Conservation (phyloP, 441 rosid species). For the Brassica balearica region DNA sequence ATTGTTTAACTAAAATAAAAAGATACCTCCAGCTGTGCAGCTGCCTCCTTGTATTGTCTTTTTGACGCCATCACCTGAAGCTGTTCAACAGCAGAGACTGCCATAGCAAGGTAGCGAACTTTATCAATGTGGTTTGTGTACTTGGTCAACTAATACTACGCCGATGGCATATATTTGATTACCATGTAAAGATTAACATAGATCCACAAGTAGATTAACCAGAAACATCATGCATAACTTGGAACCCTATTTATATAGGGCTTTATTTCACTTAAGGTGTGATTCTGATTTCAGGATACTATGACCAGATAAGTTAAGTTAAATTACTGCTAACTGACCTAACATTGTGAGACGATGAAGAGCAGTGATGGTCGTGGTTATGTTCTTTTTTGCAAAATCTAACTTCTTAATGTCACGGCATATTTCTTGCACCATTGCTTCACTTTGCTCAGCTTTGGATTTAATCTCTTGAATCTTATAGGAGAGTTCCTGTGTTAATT, state of each 20-base stretch:
- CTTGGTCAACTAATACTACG: constrained; percentile 3
- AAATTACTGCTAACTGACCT: constrained; percentile 56
- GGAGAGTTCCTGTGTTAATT: constrained; percentile 78
- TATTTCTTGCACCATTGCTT: constrained; percentile 99
- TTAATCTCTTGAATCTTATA: constrained; percentile 95
- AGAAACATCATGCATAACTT: constrained; percentile 28
- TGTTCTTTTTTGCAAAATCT: constrained; percentile 99
- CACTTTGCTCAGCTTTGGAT: constrained; percentile 99
- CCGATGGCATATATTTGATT: background rate
- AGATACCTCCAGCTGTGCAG: constrained; percentile 98
- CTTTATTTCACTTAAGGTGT: background rate
- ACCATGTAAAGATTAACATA: constrained; percentile 17
- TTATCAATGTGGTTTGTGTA: constrained; percentile 22
- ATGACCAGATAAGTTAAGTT: constrained; percentile 3
- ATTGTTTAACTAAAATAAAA: constrained; percentile 15
- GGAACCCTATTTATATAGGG: constrained; percentile 3
- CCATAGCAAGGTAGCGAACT: constrained; percentile 39
- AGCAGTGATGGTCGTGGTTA: constrained; percentile 98
- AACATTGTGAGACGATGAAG: constrained; percentile 99
- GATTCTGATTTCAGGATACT: constrained; percentile 10
- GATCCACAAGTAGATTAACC: constrained; percentile 8
- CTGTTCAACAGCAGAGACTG: constrained; percentile 99
- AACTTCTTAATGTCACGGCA: constrained; percentile 99
- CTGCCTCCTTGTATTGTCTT: constrained; percentile 97
- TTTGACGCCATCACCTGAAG: constrained; percentile 99